Evolutionary conservation across 2,329 filamentous ascomycete species (phyloP), one percentile per base, ranked within the genome.

Genomic region (Beauveria asiatica): DNA sequence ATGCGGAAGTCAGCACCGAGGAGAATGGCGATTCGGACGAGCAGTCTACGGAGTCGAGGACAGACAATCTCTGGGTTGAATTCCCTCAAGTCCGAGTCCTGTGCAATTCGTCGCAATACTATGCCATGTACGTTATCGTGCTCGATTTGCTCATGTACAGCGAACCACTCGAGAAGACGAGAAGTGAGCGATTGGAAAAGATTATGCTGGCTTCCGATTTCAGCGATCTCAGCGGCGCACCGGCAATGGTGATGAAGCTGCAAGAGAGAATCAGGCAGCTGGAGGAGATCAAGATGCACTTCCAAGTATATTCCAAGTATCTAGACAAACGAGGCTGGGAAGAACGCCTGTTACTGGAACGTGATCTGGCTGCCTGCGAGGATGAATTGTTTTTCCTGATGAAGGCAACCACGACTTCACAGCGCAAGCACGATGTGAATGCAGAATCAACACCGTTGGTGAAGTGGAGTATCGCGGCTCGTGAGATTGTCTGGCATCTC

Each of bases 321-420:
- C 81, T 99, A 27, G 93, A 97, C 72, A 86, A 87, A 68, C 85
- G 89, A 69, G 92, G 92, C 16, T 97, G 93, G 92, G 86, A 94
- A 69, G 93, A 97, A 70, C 85, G 92, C 39, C 80, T 97, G 62
- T 77, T 87, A n/a, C 81, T 99, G 48, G 94, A 99, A 70, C 87
- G 89, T 56, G 94, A 99, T 70, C 78, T 99, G 55, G 84, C 90
- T 10, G 85, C 85, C 21, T 97, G 91, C 68, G 94, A 97, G 72
- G 94, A 99, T 68, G 95, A 99, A 73, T 76, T 99, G 9, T 99
- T 99, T 80, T 99, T 99, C 76, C 89, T 99, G 79, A 97, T 99
- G 94, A 97, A 99, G 69, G 95, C 94, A 44, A 99, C 99, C 70
- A 99, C 94, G 1, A 95, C 92, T 3, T 95, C 93, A 5, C 94